phyloP scores from a whole-genome alignment of 2,329 filamentous ascomycete genomes.

The Pezicula neosporulosa region DNA sequence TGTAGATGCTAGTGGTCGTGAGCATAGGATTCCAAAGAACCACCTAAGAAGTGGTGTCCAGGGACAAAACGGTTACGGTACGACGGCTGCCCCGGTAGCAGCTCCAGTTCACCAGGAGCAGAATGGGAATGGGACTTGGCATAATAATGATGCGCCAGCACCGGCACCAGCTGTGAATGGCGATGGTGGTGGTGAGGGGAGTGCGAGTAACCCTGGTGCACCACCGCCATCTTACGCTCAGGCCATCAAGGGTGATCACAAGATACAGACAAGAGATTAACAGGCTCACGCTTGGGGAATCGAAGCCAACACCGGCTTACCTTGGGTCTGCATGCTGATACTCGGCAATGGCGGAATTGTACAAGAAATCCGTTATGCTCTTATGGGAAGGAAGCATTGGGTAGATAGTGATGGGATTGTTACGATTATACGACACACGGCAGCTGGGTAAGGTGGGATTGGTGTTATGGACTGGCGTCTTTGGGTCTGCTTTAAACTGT shows the following conservation, averaged over 20 bases:
- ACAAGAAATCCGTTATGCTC: no score
- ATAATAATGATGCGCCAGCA: conserved; percentile 29
- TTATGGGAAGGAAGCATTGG: no score
- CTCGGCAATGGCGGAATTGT: no score
- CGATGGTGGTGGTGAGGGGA: conserved; percentile 35
- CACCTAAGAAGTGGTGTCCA: conserved; percentile 18
- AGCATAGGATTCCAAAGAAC: conserved; percentile 22
- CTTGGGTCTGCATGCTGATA: no score
- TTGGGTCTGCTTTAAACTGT: no score
- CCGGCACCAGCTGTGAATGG: conserved; percentile 29
- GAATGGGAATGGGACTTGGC: conserved; percentile 27
- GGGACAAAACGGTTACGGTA: conserved; percentile 22
- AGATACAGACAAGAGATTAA: conserved; percentile 61
- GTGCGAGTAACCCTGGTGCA: conserved; percentile 43
- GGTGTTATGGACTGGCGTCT: no score
- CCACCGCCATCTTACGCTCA: conserved; percentile 84
- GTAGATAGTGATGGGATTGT: no score
- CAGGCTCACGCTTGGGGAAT: no score
- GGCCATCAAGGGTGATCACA: conserved; percentile 85
- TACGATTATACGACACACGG: no score
- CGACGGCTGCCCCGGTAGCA: conserved; percentile 25
- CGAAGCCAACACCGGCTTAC: no score
- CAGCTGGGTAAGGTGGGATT: no score
- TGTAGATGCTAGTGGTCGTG: conserved; percentile 39
- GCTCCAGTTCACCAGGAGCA: conserved; percentile 29